Evolutionary conservation across 2,329 filamentous ascomycete genomes (phyloP), one percentile per base, ranked within the genome.

Genomic region (Apiospora pterosperma): DNA sequence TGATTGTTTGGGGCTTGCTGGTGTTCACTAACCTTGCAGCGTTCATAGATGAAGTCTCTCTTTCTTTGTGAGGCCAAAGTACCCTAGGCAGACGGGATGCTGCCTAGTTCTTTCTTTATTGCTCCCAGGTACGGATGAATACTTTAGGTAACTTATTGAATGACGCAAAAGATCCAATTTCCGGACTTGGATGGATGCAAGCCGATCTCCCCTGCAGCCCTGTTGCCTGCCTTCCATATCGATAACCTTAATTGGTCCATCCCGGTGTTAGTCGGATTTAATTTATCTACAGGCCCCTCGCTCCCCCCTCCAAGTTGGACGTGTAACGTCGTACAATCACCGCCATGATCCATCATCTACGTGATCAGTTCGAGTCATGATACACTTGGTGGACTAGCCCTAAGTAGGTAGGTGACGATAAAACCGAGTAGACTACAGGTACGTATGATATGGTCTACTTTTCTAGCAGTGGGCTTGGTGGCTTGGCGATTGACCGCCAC

Each of bases 101-200:
- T 55, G 48, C 48, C 48, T 55, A 55, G 48, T 55, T 55, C 48
- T 55, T 55, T 55, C 48, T 55, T 55, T 55, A 31, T 55, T 55
- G 25, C 48, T 7, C n/a, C 48, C 31, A 12, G 28, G n/a, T n/a
- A n/a, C n/a, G n/a, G n/a, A n/a, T n/a, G n/a, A n/a, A n/a, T n/a
- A n/a, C n/a, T n/a, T n/a, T n/a, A n/a, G n/a, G n/a, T n/a, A n/a
- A n/a, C n/a, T n/a, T 41, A 41, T 61, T 41, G 59, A 41, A 61
- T 61, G 59, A 61, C 59, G 59, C 59, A 61, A 31, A 61, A 39
- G 59, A 61, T 23, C 59, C 59, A 25, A 61, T 25, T n/a, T n/a
- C 48, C 4, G 38, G 38, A n/a, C n/a, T n/a, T n/a, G 41, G 6
- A 44, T 44, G 23, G 28, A 41, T n/a, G 25, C 5, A n/a, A 7